Conservation (phyloP, 2,329 filamentous ascomycete species). For the Aureobasidium subglaciale region DNA sequence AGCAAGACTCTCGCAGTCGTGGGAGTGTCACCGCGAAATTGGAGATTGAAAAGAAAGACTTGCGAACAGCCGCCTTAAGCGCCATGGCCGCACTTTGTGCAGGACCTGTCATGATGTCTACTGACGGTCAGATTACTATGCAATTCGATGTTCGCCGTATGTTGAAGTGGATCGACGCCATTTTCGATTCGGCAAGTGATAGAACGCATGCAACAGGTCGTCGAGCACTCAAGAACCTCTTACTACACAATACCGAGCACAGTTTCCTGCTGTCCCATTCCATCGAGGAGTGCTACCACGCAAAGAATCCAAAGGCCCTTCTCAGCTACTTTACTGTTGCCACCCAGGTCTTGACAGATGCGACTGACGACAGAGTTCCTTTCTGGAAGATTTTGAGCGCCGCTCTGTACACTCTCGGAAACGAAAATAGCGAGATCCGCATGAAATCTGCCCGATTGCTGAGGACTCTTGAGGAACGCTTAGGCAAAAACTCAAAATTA, state of each 20-base stretch:
- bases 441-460: conserved; percentile 81
- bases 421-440: conserved; percentile 80
- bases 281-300: conserved; percentile 82
- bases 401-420: conserved; percentile 86
- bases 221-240: conserved; percentile 79
- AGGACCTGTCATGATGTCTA: conserved; percentile 75
- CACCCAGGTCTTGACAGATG: conserved; percentile 73
- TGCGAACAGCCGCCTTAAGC: conserved; percentile 82
- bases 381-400: conserved; percentile 89
- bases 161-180: conserved; percentile 90
- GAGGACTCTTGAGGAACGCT: conserved; percentile 72
- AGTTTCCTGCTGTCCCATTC: conserved; percentile 81
- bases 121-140: conserved; percentile 77
- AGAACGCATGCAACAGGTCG: conserved; percentile 85
- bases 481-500: conserved; percentile 79
- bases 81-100: conserved; percentile 91
- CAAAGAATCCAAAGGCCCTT: conserved; percentile 72
- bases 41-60: conserved; percentile 93
- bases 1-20: conserved; percentile 63
- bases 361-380: conserved; percentile 67
- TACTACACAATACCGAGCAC: conserved; percentile 83
- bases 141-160: conserved; percentile 90
- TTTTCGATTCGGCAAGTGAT: conserved; percentile 88
- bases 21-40: conserved; percentile 79
- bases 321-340: conserved; percentile 95